Evolutionary conservation across 257 asterid species (phyloP).

Genomic region (Capsicum rhomboideum): DNA sequence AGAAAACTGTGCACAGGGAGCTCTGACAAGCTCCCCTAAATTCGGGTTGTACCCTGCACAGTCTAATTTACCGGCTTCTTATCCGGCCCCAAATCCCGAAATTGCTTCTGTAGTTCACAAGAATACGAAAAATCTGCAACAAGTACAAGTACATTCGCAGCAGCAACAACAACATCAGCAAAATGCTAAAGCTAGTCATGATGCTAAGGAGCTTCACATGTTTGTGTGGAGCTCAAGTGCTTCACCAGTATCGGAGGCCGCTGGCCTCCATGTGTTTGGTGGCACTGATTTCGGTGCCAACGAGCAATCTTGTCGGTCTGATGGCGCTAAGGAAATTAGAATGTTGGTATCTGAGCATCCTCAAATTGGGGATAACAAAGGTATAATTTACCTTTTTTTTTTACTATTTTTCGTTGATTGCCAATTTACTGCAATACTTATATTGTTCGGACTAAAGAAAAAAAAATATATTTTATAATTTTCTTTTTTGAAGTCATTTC

Average conservation of each 20-base stretch:
- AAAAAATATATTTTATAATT: not conserved
- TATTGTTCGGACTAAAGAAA: not conserved
- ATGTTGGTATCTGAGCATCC: conserved; percentile 68
- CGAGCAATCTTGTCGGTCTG: conserved; percentile 73
- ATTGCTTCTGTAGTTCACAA: conserved; percentile 53
- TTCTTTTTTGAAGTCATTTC: conserved; percentile 24
- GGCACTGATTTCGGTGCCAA: conserved; percentile 43
- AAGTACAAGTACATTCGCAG: conserved; percentile 8
- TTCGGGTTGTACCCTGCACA: conserved; percentile 65
- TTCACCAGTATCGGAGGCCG: conserved; percentile 77
- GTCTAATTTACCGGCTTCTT: conserved; percentile 28
- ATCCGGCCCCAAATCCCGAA: conserved; percentile 90
- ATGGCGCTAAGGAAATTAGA: conserved; percentile 85
- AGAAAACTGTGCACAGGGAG: conserved; percentile 58
- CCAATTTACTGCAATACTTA: not conserved
- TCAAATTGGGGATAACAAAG: conserved; percentile 75
- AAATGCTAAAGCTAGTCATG: conserved; percentile 39
- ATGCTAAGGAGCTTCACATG: conserved; percentile 96
- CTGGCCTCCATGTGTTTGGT: conserved; percentile 32
- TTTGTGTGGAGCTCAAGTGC: conserved; percentile 99
- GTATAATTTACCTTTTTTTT: conserved; percentile 13
- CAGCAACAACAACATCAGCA: conserved; percentile 20
- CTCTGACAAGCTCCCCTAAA: conserved; percentile 41
- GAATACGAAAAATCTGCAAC: conserved; percentile 14
- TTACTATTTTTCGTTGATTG: not conserved